Evolutionary conservation across 495 filamentous ascomycete genomes (phyloP), one percentile per base, ranked within the genome.

Genomic region (Penicillium steckii): DNA sequence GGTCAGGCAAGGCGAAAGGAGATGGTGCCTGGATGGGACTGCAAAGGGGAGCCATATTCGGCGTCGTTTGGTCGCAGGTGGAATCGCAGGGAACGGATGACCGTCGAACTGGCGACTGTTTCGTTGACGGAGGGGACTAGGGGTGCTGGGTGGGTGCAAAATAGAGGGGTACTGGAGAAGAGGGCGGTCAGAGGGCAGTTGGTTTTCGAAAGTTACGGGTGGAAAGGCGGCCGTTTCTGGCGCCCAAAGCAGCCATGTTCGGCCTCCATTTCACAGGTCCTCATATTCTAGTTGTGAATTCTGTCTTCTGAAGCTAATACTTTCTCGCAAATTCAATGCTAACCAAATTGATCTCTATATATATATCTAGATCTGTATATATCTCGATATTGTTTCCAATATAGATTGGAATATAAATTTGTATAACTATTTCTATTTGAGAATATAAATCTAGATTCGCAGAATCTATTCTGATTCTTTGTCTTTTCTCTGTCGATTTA

Each of bases 211-310:
- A 48, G 42, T 55, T 48, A 55, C 45, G 45, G 37, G 52, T 50
- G 44, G 48, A 57, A 55, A 55, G 52, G 52, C 8, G 23, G 46
- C 50, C 41, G 50, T 52, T 52, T 56, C 43, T 53, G 56, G 60
- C 56, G 17, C 12, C 49, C 48, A 41, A 60, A 51, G 53, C 22
- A 42, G 60, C 53, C 56, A 63, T 60, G 57, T 63, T 63, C 52
- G 44, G 50, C 52, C 40, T 57, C 56, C 27, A 45, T 60, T 51
- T 49, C 60, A 53, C 50, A 57, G 56, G 57, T 60, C 56, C 60
- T 42, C 43, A 55, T 56, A 60, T 57, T 63, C 49, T 63, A 60
- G 47, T 26, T 55, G 59, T 29, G 12, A 29, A n/a, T n/a, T n/a
- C n/a, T n/a, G n/a, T n/a, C n/a, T n/a, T n/a, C n/a, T n/a, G n/a